These are phyloP conservation scores for Eragrostis nindensis DNA, from an alignment of 176 grass and related monocot species.

Conservation along the genomic window DNA sequence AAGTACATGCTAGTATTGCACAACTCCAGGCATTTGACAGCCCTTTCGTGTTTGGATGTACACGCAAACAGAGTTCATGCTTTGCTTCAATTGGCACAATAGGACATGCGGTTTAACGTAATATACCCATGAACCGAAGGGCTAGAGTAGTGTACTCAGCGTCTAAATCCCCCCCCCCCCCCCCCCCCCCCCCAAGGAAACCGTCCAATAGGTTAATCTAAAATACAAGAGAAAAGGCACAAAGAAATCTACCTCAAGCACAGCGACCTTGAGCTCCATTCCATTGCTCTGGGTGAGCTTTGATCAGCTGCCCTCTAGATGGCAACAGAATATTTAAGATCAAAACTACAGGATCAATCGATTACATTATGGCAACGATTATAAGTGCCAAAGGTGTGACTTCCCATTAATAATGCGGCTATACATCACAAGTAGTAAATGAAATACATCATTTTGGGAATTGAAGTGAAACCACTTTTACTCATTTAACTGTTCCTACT, in stretches of 20 bases:
- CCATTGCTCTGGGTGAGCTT: conserved; percentile 87
- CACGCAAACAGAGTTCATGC: background rate
- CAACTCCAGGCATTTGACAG: background rate
- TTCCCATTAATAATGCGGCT: background rate
- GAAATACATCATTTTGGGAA: background rate
- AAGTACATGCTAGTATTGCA: background rate
- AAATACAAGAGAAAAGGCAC: background rate
- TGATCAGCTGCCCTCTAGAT: conserved; percentile 92
- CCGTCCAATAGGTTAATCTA: too few species aligned
- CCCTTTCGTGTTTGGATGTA: background rate
- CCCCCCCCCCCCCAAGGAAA: too few species aligned
- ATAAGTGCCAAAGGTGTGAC: background rate
- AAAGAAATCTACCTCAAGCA: conserved; percentile 76
- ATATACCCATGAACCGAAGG: background rate
- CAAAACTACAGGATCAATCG: conserved; percentile 16
- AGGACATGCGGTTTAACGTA: background rate
- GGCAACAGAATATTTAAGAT: conserved; percentile 37
- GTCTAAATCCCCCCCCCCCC: too few species aligned
- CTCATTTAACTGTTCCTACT: background rate
- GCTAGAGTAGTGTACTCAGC: background rate
- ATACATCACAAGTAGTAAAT: conserved; percentile 9
- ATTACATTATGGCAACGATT: conserved; percentile 1
- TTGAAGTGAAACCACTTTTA: conserved; percentile 19
- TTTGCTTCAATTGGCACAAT: background rate
- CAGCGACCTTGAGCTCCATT: conserved; percentile 92